A percentile compares a stretch with the other conserved stretches of the same genome.
Conservation (phyloP, 2,329 filamentous ascomycete genomes). For the Zasmidium citrigriseum region DNA sequence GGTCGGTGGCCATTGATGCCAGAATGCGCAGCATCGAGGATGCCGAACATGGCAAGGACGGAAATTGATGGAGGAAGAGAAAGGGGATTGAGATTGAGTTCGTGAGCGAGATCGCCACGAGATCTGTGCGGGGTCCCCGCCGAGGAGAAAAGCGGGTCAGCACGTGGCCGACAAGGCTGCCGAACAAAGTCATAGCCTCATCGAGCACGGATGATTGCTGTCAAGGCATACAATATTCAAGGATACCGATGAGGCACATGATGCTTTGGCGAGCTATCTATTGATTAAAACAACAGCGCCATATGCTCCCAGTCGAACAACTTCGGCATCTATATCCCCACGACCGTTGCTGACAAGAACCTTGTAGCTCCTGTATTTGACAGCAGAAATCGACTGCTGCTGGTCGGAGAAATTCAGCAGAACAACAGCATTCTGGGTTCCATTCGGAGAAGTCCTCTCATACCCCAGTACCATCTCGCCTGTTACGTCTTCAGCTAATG, state of each 20-base stretch:
- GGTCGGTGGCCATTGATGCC: conserved; percentile 11
- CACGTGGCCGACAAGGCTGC: not conserved
- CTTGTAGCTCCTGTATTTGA: conserved; percentile 7
- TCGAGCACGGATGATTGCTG: too few species aligned
- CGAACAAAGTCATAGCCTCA: too few species aligned
- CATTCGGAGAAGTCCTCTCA: conserved; percentile 15
- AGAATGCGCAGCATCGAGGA: conserved; percentile 24
- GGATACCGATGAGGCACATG: too few species aligned
- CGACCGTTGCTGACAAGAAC: conserved; percentile 17
- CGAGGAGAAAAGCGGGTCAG: not conserved
- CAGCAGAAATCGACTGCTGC: conserved; percentile 25
- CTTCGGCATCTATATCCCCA: conserved; percentile 6
- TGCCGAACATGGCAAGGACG: conserved; percentile 27
- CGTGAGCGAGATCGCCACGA: not conserved
- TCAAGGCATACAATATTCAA: too few species aligned
- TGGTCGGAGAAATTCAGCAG: conserved; percentile 44
- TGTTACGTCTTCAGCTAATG: conserved; percentile 9
- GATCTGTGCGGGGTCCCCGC: not conserved
- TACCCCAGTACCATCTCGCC: conserved; percentile 26
- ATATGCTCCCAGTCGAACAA: not conserved
- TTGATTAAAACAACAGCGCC: not conserved
- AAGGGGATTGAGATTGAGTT: not conserved
- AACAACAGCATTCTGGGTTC: conserved; percentile 23
- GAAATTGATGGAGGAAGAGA: not conserved
- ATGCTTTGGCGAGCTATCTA: too few species aligned